A percentile compares a stretch with the other conserved stretches of the same genome.
These are phyloP conservation scores for Hymenotorrendiella dingleyae DNA, from an alignment of 2,329 filamentous ascomycete species.

Conservation along the genomic window DNA sequence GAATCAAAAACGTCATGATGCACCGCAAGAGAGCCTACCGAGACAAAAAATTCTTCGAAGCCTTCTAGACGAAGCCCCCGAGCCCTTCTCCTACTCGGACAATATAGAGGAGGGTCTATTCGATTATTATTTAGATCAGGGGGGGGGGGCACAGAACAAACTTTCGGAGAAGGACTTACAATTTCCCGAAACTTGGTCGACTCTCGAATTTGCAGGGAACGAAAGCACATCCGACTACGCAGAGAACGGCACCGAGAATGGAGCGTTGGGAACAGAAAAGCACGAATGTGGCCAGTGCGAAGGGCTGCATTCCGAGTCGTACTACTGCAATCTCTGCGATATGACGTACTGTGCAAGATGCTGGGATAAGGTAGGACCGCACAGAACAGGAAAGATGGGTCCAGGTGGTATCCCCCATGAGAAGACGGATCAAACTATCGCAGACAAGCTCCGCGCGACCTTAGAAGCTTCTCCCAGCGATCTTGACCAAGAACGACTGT, in stretches of 20 bases:
- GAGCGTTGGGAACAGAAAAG: not conserved
- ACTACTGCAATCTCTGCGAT: slow-evolving; percentile 4
- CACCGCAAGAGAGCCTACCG: too few relatives aligned
- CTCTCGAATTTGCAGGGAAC: not conserved
- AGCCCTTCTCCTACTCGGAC: too few relatives aligned
- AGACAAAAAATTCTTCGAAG: too few relatives aligned
- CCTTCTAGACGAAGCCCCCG: too few relatives aligned
- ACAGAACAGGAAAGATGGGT: not conserved
- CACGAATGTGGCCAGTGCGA: slow-evolving; percentile 1
- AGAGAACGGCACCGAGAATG: not conserved
- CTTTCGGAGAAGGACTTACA: not conserved
- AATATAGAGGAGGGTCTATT: not conserved
- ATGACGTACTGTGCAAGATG: slow-evolving; percentile 1
- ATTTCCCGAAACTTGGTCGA: not conserved
- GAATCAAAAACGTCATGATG: not conserved
- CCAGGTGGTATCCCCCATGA: slow-evolving; percentile 2
- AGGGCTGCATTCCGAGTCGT: not conserved
- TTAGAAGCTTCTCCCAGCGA: slow-evolving; percentile 1
- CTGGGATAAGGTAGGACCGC: slow-evolving; percentile 2
- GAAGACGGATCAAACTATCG: slow-evolving; percentile 3
- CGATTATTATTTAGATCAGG: not conserved
- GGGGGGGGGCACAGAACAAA: not conserved
- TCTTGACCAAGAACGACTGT: not conserved
- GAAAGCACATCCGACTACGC: not conserved
- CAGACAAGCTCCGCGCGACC: slow-evolving; percentile 1